Conservation (phyloP, 73 alveolate species). For the Stentor roeselii region DNA sequence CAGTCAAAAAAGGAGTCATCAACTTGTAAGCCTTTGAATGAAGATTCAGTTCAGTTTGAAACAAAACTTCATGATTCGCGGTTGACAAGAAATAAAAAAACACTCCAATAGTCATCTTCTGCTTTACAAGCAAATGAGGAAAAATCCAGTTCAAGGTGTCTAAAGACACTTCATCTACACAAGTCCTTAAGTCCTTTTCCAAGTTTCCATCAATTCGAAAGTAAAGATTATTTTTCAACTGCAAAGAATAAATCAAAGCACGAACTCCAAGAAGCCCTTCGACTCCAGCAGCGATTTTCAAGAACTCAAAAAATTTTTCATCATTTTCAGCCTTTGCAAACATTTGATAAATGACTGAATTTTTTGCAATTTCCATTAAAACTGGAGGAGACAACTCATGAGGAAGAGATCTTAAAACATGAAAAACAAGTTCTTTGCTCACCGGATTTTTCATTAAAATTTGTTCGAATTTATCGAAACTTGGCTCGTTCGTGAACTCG, state of each 20-base stretch:
- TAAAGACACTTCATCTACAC: not conserved
- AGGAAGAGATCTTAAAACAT: not conserved
- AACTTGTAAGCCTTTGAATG: not conserved
- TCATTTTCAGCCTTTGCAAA: not conserved
- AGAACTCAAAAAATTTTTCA: not conserved
- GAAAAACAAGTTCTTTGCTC: not conserved
- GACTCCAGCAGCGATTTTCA: not conserved
- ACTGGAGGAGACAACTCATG: not conserved
- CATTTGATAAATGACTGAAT: not conserved
- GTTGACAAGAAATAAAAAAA: not conserved
- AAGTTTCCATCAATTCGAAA: not conserved
- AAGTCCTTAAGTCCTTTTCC: not conserved
- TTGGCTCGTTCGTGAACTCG: not conserved
- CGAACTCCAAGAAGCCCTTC: not conserved
- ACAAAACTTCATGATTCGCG: not conserved
- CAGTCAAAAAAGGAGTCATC: not conserved
- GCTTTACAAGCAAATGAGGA: not conserved
- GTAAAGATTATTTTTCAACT: not conserved
- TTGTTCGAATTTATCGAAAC: not conserved
- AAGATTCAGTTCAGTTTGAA: not conserved
- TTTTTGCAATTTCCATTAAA: not conserved
- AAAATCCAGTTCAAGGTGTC: constrained; percentile 16
- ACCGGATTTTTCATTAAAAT: not conserved
- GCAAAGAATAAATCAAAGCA: constrained; percentile 6
- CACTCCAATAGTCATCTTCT: not conserved